phyloP scores from a whole-genome alignment of 2,329 filamentous ascomycete genomes.

The Penicillium sp. region DNA sequence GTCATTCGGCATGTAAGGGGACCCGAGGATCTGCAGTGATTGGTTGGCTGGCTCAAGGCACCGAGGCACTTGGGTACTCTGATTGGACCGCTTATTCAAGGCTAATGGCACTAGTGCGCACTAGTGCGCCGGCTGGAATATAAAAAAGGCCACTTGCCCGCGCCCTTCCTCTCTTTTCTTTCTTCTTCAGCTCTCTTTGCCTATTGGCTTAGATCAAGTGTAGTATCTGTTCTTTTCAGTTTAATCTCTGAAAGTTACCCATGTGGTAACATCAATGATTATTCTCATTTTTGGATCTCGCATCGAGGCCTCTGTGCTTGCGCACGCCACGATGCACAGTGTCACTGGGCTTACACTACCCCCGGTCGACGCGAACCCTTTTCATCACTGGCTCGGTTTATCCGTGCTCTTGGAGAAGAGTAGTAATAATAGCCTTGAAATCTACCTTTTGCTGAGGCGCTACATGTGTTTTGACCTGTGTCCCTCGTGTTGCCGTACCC shows the following conservation, averaged over 20 bases:
- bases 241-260: constrained; percentile 85
- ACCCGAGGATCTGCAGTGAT: too few relatives aligned
- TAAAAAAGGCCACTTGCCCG: constrained; percentile 9
- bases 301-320: constrained; percentile 68
- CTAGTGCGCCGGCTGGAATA: not conserved
- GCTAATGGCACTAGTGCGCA: not conserved
- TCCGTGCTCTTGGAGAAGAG: constrained; percentile 55
- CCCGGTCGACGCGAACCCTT: constrained; percentile 66
- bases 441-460: too few relatives aligned
- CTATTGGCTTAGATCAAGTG: constrained; percentile 81
- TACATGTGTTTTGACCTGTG: too few relatives aligned
- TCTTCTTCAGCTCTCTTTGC: constrained; percentile 52
- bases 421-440: too few relatives aligned
- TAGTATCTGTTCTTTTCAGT: constrained; percentile 98
- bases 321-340: constrained; percentile 65
- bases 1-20: too few relatives aligned
- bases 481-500: too few relatives aligned
- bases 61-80: not conserved
- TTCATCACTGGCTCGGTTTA: constrained; percentile 60
- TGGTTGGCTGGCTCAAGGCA: too few relatives aligned
- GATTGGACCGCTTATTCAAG: not conserved
- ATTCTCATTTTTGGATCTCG: constrained; percentile 72
- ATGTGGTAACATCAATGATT: constrained; percentile 74
- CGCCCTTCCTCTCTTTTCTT: constrained; percentile 42
- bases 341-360: constrained; percentile 75